Evolutionary conservation across 2,329 filamentous ascomycete genomes (phyloP), one percentile per base, ranked within the genome.

Genomic region (Stagonosporopsis rhizophila): DNA sequence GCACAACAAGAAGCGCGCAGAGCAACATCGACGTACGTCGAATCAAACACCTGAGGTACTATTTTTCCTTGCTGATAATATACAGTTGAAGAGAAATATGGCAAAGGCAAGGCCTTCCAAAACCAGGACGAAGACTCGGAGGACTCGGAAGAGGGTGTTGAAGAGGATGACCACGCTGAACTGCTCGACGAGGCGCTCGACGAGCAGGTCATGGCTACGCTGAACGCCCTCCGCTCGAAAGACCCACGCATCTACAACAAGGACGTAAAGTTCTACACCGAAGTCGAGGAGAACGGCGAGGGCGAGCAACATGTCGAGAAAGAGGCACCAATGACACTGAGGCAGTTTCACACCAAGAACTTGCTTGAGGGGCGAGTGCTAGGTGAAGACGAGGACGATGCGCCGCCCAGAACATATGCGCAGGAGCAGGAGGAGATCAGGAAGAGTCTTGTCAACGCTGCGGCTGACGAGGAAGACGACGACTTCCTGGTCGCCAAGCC

Each of bases 1-100:
- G 76, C 85, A 98, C 79, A 99, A 99, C 80, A 97, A 98, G 81
- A 96, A 96, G 80, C 86, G 94, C 55, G 93, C 96, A 73, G 95
- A 99, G 75, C 80, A 87, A 61, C 88, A 92, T 15, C 83, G 85
- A 71, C 76, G 88, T 90, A 70, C 68, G 85, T 77, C 11, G 7
- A 20, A 14, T 6, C 14, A n/a, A n/a, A 0, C 3, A 1, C 2
- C 4, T 27, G 15, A 1, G 4, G 6, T 4, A 14, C 41, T 28
- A 35, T 15, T 4, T 12, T n/a, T 39, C 23, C n/a, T 39, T 14
- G 8, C 69, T 75, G 65, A 75, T 55, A 37, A 37, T 8, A 4
- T 20, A 6, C 55, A 94, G 90, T 98, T 72, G 92, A 98, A 77
- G 90, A 96, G 69, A 98, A 96, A 78, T 92, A 89, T 76, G 85